A percentile compares a stretch with the other conserved stretches of the same genome.
These are phyloP conservation scores for Elongisporangium undulatum DNA, from an alignment of 352 stramenopile species.

Conservation along the genomic window DNA sequence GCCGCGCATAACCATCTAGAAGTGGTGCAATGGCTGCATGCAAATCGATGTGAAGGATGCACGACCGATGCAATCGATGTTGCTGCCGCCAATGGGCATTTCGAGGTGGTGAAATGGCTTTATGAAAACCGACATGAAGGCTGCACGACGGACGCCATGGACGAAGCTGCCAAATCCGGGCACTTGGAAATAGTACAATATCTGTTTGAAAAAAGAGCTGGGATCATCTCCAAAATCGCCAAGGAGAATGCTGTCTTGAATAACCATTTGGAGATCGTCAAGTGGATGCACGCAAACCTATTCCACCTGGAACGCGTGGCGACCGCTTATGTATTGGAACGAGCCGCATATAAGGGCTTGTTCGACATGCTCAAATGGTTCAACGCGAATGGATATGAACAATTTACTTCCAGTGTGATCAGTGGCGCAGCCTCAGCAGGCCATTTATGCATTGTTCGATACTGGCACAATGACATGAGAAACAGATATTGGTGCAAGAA, in stretches of 20 bases:
- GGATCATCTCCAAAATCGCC: too few species aligned
- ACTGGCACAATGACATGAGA: too few species aligned
- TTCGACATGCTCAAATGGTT: too few species aligned
- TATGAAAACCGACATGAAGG: slow-evolving; percentile 26
- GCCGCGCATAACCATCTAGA: slow-evolving; percentile 25
- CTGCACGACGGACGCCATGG: slow-evolving; percentile 39
- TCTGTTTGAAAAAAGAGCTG: slow-evolving; percentile 14
- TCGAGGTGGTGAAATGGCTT: slow-evolving; percentile 36
- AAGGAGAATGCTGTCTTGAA: not conserved
- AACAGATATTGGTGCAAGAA: too few species aligned
- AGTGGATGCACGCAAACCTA: too few species aligned
- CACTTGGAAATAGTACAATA: slow-evolving; percentile 28
- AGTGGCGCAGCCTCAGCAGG: too few species aligned
- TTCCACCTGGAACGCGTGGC: too few species aligned
- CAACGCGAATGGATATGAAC: too few species aligned
- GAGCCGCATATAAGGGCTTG: too few species aligned
- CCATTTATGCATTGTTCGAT: too few species aligned
- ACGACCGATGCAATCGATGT: slow-evolving; percentile 39
- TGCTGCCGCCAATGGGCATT: slow-evolving; percentile 33
- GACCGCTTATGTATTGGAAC: too few species aligned
- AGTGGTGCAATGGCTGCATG: slow-evolving; percentile 30
- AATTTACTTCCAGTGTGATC: too few species aligned
- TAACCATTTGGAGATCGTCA: not conserved
- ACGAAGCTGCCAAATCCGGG: slow-evolving; percentile 26
- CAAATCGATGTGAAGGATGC: slow-evolving; percentile 28